Conservation (phyloP, 306 rosid species). For the Prunus mongolica region DNA sequence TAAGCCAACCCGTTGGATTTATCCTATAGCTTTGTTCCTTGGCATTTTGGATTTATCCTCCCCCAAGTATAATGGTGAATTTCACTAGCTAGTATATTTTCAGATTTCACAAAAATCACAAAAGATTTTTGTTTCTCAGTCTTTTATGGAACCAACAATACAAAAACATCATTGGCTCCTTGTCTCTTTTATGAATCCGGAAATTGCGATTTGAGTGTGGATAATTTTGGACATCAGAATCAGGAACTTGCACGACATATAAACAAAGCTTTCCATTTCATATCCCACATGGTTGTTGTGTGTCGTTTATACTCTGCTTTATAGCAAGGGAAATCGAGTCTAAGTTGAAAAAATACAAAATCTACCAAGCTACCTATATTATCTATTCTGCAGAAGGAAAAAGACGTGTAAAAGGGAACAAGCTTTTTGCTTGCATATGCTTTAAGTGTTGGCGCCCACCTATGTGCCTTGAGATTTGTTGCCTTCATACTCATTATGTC, state of each 20-base stretch:
- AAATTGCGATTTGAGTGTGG: not conserved
- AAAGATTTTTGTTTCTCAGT: slow-evolving; percentile 1
- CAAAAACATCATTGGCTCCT: not conserved
- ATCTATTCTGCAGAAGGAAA: not conserved
- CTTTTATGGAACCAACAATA: not conserved
- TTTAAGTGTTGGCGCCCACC: not conserved
- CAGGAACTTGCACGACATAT: not conserved
- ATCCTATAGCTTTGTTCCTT: not conserved
- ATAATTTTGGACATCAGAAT: not conserved
- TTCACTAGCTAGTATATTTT: not conserved
- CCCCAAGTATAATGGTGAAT: not conserved
- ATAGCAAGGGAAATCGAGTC: not conserved
- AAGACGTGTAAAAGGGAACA: not conserved
- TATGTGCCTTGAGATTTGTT: too few relatives aligned
- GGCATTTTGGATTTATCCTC: slow-evolving; percentile 6
- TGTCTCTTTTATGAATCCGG: not conserved
- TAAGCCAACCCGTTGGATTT: not conserved
- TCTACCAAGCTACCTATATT: not conserved
- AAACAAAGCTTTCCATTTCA: not conserved
- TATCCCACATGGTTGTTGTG: not conserved
- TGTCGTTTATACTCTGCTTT: not conserved
- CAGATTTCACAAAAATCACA: not conserved
- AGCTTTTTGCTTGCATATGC: not conserved
- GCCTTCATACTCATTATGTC: too few relatives aligned
- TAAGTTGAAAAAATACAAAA: not conserved